Evolutionary conservation across 2,329 filamentous ascomycete species (phyloP), one percentile per base, ranked within the genome.

Genomic region (Trichoderma aggressivum): DNA sequence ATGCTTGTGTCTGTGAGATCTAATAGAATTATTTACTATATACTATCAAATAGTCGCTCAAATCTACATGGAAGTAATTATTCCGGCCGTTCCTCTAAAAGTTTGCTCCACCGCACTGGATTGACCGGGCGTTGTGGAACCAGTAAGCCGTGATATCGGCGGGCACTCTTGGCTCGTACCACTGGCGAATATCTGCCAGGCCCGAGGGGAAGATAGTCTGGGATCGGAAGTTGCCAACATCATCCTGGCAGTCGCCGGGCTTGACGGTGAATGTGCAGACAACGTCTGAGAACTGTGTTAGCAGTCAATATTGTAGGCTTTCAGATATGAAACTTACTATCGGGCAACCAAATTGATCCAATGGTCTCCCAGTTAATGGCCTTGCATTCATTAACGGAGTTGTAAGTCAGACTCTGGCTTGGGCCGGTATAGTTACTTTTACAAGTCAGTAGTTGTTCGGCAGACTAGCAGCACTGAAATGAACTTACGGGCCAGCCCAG

Each of bases 181-280:
- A 68, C 55, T 59, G 36, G n/a, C 53, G 53, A 5, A 68, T 68
- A 34, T 68, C 65, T 24, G 65, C 53, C 8, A 68, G 36, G 39
- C 65, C 65, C 18, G 65, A 60, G n/a, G 53, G 53, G 56, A 59
- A 60, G 56, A 68, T 68, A 10, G 53, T 68, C 21, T 59, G 53
- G 7, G 65, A 68, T 10, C 53, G 34, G 55, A 68, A 60, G 56
- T 68, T 68, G n/a, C 65, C 65, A 11, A 34, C 18, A 34, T 68
- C 65, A 24, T 68, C 55, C 36, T 60, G 53, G 55, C 65, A 68
- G 34, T 68, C 65, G 14, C 65, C 65, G 10, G 65, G 65, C 36
- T 68, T 68, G 10, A 68, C 65, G 12, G 65, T 68, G 16, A 68
- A 68, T 14, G 65, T 60, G 65, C 65, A 68, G n/a, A 59, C 53